phyloP scores from a whole-genome alignment of 2,329 filamentous ascomycete species.

The Cladosporium cucumerinum region DNA sequence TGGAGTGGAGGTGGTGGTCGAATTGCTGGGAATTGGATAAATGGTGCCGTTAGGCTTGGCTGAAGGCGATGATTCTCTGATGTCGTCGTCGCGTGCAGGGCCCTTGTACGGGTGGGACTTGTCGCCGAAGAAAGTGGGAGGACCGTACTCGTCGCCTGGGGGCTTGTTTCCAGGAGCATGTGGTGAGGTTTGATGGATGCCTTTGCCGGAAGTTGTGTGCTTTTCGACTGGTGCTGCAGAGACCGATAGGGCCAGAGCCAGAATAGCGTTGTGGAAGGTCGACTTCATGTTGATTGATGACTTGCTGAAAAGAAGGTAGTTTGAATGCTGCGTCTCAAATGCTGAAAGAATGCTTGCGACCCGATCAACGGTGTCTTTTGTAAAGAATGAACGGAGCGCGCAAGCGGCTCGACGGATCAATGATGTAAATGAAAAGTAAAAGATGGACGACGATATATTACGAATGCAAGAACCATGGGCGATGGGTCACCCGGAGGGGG shows the following conservation, averaged over 20 bases:
- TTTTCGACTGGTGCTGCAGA: constrained; percentile 21
- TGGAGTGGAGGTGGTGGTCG: not conserved
- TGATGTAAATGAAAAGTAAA: not conserved
- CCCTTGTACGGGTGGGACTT: not conserved
- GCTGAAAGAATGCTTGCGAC: constrained; percentile 2
- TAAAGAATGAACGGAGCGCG: constrained; percentile 1
- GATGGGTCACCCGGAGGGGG: not conserved
- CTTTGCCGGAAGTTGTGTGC: not conserved
- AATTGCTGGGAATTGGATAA: not conserved
- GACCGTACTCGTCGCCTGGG: not conserved
- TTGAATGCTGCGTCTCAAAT: not conserved
- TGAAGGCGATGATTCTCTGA: not conserved
- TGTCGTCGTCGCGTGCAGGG: not conserved
- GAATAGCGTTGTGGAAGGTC: constrained; percentile 10
- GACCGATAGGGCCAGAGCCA: constrained; percentile 16
- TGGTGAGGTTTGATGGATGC: not conserved
- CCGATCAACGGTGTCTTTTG: constrained; percentile 14
- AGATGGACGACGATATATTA: not conserved
- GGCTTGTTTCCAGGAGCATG: not conserved
- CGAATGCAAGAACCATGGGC: not conserved
- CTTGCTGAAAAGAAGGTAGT: not conserved
- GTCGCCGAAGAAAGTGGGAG: constrained; percentile 8
- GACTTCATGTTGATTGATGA: constrained; percentile 16
- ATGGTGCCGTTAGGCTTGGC: not conserved
- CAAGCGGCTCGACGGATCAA: not conserved